Evolutionary conservation across 306 rosid species (phyloP), one percentile per base, ranked within the genome.

Genomic region (Casuarina cunninghamiana): DNA sequence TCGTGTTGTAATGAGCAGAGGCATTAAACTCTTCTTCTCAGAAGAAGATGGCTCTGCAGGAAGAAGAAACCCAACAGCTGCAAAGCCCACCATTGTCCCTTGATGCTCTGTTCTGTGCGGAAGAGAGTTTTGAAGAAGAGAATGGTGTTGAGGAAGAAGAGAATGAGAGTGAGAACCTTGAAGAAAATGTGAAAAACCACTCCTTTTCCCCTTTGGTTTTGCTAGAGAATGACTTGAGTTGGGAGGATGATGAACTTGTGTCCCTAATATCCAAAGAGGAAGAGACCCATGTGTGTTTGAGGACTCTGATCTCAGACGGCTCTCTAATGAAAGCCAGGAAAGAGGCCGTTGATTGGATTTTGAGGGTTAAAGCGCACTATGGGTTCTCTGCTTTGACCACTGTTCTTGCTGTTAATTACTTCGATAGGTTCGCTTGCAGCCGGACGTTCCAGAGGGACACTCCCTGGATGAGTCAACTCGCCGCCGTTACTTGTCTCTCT

Each of bases 401-500:
- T 71, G 88, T 89, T 75, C 89, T 92, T 21, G 97, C 97, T 15
- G 90, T 92, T n/a, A 92, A 91, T 91, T 95, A 89, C 93, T 95
- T 88, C 46, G 98, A 95, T 87, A 82, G 98, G 69, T 95, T 92
- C 84, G 69, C 85, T 82, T 79, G 88, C 2, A 87, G 90, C 84
- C 61, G 66, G 6, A 80, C 32, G 77, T 85, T 88, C 48, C 93
- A 88, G 72, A 84, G 75, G 51, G 97, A 95, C 38, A 89, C 87
- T 82, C 96, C 93, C 2, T 92, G 97, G 98, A 92, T 88, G 97
- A 81, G 88, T 32, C 98, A 92, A 75, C 97, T 95, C 48, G 75
- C 86, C 21, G 89, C 93, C 0, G 93, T 92, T 69, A 88, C 98
- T 54, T 95, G 97, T 78, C 84, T 95, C 71, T 91, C 95, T 19